A percentile compares a stretch with the other conserved stretches of the same genome.
Evolutionary conservation across 176 grass and related monocot species (phyloP).

Genomic region (Rhipidocladum racemiflorum): DNA sequence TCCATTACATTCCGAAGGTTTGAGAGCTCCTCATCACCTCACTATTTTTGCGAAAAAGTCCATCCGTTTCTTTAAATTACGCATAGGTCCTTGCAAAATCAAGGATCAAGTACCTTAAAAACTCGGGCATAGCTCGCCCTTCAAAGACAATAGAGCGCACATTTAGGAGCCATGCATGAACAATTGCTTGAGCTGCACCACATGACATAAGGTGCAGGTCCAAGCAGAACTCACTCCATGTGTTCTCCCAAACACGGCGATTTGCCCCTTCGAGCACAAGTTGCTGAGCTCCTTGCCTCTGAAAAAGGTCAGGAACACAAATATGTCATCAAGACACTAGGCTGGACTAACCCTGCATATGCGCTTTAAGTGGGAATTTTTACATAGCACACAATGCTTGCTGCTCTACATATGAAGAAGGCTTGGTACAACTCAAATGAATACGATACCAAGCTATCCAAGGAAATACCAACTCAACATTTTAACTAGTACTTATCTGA

Average conservation of each 20-base stretch:
- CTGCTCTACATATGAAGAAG: slow-evolving; percentile 13
- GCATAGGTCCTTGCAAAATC: no score
- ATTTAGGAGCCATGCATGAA: slow-evolving; percentile 92
- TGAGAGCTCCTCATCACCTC: no score
- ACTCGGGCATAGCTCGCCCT: slow-evolving; percentile 78
- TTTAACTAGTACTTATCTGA: not conserved
- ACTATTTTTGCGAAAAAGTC: no score
- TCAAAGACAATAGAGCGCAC: slow-evolving; percentile 74
- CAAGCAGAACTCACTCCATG: slow-evolving; percentile 75
- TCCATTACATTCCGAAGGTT: no score
- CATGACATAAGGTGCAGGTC: slow-evolving; percentile 98
- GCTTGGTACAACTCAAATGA: slow-evolving; percentile 13
- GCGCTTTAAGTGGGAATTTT: not conserved
- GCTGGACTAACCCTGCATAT: slow-evolving; percentile 1
- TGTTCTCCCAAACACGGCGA: slow-evolving; percentile 84
- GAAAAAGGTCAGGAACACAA: slow-evolving; percentile 25
- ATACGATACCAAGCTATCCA: not conserved
- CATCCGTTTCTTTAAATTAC: no score
- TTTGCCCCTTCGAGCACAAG: slow-evolving; percentile 87
- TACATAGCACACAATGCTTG: slow-evolving; percentile 1
- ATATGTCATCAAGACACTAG: not conserved
- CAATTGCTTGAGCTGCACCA: slow-evolving; percentile 91
- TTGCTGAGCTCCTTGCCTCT: slow-evolving; percentile 88
- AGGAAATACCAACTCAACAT: not conserved
- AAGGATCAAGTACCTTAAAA: slow-evolving; percentile 65